A percentile compares a stretch with the other conserved stretches of the same genome.
These are phyloP conservation scores for Ostreobium quekettii DNA, from an alignment of 139 green algal species.

Conservation along the genomic window DNA sequence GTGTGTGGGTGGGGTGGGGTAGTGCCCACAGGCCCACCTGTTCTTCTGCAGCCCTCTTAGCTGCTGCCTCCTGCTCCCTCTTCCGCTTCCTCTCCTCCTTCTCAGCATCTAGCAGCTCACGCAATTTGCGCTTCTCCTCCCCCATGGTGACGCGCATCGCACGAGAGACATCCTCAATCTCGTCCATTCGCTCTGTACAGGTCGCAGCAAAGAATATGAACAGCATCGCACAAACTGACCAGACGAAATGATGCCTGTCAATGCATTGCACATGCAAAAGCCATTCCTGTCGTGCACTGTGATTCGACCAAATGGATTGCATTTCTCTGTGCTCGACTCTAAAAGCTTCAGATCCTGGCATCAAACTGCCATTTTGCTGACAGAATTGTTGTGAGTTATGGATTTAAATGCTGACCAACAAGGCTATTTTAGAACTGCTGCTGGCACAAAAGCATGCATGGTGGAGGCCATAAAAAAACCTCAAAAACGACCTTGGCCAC, in stretches of 20 bases:
- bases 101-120: background rate
- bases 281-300: too few relatives aligned
- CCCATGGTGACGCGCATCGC: background rate
- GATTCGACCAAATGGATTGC: too few relatives aligned
- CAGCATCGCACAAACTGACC: background rate
- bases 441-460: background rate
- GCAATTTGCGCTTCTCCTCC: background rate
- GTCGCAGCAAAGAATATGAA: too few relatives aligned
- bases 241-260: background rate
- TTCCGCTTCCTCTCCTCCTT: slow-evolving; percentile 25
- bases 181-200: background rate
- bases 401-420: too few relatives aligned
- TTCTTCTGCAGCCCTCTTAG: slow-evolving; percentile 3
- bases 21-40: background rate
- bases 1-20: background rate
- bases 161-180: background rate
- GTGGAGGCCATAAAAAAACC: background rate
- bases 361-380: too few relatives aligned
- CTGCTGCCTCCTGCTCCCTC: slow-evolving; percentile 15
- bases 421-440: too few relatives aligned
- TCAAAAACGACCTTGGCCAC: background rate
- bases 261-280: background rate
- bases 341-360: too few relatives aligned
- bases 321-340: too few relatives aligned
- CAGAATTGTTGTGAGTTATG: too few relatives aligned